A percentile compares a stretch with the other conserved stretches of the same genome.
Evolutionary conservation across 1,284 basidiomycete species (phyloP).

Genomic region (Cystobasidiaceae sp.): DNA sequence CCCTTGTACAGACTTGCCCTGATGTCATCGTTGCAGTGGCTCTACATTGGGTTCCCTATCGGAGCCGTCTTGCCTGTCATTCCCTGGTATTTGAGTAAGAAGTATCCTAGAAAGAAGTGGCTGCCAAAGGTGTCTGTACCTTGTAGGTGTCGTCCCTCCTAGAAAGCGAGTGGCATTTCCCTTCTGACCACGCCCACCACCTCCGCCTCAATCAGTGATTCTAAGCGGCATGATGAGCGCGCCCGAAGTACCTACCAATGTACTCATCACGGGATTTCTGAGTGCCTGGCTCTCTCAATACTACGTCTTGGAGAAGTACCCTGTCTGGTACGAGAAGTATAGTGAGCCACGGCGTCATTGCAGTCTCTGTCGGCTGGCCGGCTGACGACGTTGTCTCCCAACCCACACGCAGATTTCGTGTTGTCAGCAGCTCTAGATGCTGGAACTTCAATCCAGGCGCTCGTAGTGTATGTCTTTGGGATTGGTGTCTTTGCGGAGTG

Average conservation of each 20-base stretch:
- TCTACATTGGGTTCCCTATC: constrained; percentile 42
- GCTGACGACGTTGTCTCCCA: background rate
- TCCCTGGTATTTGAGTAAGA: constrained; percentile 40
- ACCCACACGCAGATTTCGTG: constrained; percentile 13
- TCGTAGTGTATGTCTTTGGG: constrained; percentile 41
- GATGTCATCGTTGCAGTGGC: background rate
- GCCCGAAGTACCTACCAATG: constrained; percentile 43
- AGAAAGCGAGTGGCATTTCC: no score
- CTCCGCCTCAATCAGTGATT: constrained; percentile 29
- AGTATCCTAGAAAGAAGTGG: constrained; percentile 33
- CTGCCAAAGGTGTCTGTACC: constrained; percentile 41
- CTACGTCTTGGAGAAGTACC: constrained; percentile 39
- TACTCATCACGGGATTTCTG: constrained; percentile 41
- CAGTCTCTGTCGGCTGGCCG: no score
- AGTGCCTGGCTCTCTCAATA: constrained; percentile 41
- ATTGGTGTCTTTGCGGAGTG: constrained; percentile 34
- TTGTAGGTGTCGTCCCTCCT: no score
- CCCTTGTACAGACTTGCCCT: no score
- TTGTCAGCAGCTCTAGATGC: constrained; percentile 37
- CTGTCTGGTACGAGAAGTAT: constrained; percentile 44
- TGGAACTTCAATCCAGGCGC: constrained; percentile 42
- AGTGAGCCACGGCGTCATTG: constrained; percentile 29
- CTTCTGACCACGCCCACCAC: background rate
- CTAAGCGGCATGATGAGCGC: constrained; percentile 41
- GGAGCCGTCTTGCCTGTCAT: constrained; percentile 41